Percentiles rank a stretch among this genome's conserved stretches.
phyloP scores from a whole-genome alignment of 2,329 filamentous ascomycete genomes.

The Emydomyces testavorans region DNA sequence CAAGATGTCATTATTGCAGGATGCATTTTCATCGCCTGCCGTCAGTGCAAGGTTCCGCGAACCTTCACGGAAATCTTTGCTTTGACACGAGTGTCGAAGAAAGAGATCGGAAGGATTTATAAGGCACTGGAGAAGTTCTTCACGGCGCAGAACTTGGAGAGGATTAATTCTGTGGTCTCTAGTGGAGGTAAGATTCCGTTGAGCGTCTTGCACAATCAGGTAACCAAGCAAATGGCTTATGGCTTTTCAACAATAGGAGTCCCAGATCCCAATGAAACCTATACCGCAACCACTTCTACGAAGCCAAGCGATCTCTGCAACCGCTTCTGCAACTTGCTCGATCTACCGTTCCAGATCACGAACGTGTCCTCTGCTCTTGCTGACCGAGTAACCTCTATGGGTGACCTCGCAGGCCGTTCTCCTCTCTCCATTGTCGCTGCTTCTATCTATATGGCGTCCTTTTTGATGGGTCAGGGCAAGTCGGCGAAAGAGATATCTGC shows the following conservation, averaged over 20 bases:
- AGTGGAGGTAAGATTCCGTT: constrained; percentile 43
- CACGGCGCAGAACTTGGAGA: constrained; percentile 56
- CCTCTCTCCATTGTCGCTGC: constrained; percentile 88
- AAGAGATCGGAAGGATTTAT: constrained; percentile 93
- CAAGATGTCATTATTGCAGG: constrained; percentile 89
- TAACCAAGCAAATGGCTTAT: constrained; percentile 9
- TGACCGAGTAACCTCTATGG: constrained; percentile 61
- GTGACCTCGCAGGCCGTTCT: constrained; percentile 79
- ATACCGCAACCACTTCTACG: constrained; percentile 64
- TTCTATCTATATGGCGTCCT: constrained; percentile 91
- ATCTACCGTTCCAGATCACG: constrained; percentile 61
- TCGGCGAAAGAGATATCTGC: constrained; percentile 74
- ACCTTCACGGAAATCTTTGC: constrained; percentile 93
- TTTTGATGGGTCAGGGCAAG: constrained; percentile 68
- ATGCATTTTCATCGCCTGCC: constrained; percentile 95
- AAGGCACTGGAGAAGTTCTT: constrained; percentile 86
- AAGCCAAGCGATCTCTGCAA: constrained; percentile 74
- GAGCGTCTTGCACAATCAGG: constrained; percentile 11
- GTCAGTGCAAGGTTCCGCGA: constrained; percentile 72
- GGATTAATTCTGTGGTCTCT: constrained; percentile 39
- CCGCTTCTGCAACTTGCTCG: constrained; percentile 78
- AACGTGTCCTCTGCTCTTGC: constrained; percentile 72
- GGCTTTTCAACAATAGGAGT: constrained; percentile 20
- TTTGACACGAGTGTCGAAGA: constrained; percentile 87
- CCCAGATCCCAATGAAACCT: constrained; percentile 45